These are phyloP conservation scores for Leishmania lainsoni DNA, from an alignment of 208 protist species.

Conservation along the genomic window DNA sequence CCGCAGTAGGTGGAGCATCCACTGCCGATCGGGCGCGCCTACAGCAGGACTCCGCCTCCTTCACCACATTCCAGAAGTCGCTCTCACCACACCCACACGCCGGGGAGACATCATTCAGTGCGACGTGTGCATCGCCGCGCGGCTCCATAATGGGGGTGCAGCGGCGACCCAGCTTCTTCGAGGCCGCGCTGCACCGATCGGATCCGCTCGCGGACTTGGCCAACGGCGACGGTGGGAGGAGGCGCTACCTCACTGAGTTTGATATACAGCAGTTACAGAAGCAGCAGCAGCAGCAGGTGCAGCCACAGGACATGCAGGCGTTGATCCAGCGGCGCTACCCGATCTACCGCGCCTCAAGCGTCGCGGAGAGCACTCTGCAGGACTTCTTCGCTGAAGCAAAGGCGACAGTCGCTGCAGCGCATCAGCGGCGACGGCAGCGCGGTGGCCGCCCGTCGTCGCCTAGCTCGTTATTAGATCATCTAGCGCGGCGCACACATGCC, in stretches of 20 bases:
- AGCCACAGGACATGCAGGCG: constrained; percentile 1
- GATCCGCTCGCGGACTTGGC: constrained; percentile 12
- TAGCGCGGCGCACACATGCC: too few relatives aligned
- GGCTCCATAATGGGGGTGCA: constrained; percentile 1
- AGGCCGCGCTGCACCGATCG: constrained; percentile 21
- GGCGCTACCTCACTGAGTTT: constrained; percentile 13
- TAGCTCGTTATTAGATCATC: background rate
- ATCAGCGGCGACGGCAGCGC: background rate
- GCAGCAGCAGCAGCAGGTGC: constrained; percentile 21
- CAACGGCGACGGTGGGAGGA: constrained; percentile 5
- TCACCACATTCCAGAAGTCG: constrained; percentile 19
- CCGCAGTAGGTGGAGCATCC: background rate
- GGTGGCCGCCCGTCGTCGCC: background rate
- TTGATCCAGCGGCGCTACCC: constrained; percentile 43
- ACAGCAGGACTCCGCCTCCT: constrained; percentile 12
- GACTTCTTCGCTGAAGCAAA: constrained; percentile 27
- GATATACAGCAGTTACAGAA: constrained; percentile 8
- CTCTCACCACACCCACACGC: background rate
- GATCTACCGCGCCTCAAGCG: constrained; percentile 63
- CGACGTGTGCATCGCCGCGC: background rate
- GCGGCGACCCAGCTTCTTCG: constrained; percentile 34
- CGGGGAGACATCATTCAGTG: background rate
- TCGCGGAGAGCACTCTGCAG: constrained; percentile 74
- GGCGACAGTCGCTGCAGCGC: constrained; percentile 12
- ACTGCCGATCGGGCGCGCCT: background rate